Evolutionary conservation across 208 protist genomes (phyloP), one percentile per base, ranked within the genome.

Genomic region (Acanthamoeba rhysodes): DNA sequence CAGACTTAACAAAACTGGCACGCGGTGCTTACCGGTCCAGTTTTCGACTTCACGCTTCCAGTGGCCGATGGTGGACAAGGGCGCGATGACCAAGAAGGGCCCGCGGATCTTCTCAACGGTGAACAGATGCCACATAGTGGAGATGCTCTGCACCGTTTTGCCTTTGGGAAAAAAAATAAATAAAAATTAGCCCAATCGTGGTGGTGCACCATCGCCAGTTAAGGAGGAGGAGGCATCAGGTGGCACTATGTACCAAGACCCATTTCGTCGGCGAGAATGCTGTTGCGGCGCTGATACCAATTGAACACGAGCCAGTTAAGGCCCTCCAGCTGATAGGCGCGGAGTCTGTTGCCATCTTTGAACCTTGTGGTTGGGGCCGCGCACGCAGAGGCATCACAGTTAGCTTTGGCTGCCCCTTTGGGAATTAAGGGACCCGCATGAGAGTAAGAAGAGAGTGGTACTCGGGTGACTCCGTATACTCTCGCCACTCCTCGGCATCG

Each of bases 231-330:
- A 50, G 12, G 45, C 12, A 50, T 50, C 45, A 12, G 45, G 45
- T 12, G 45, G 45, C 12, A 12, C 45, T 50, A 50, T 50, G 45
- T 78, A 94, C 99, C 99, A 0, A 99, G 97, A 7, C 99, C 99
- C 99, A 99, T 99, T 88, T 99, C 99, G 96, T 99, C 99, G 12
- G 97, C 98, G 12, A 99, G 96, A 66, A 99, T 99, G 68, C 97
- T 98, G 41, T 98, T 98, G 96, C 98, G 98, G 41, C 97, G 96
- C 24, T 97, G 18, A 29, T 91, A 98, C 96, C 99, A 99, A 93
- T 97, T 96, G 45, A 97, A 96, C 7, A 98, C 91, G 22, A 99
- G 94, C 96, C 99, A 99, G 94, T 99, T 99, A 10, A 99, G 98
- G 20, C 99, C 99, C 66, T 98, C 98, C n/a, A 99, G 72, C 96